phyloP scores from a whole-genome alignment of 1,139 yeast genomes.

The Debaryomyces singareniensis region DNA sequence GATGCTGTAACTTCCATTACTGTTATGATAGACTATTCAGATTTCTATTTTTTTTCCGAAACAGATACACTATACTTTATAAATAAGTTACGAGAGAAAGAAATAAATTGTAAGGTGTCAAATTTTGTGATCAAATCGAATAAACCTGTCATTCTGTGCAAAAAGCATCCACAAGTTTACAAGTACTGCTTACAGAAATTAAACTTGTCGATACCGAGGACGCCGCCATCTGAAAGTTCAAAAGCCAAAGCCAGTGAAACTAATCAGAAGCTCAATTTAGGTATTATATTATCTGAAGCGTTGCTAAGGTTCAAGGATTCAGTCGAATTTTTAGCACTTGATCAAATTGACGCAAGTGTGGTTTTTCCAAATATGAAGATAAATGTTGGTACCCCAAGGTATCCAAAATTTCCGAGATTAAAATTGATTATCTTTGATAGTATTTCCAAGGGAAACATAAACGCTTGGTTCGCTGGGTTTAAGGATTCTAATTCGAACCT shows the following conservation, averaged over 20 bases:
- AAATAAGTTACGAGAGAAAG: not conserved
- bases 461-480: conserved; percentile 12
- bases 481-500: conserved; percentile 8
- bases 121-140: conserved; percentile 4
- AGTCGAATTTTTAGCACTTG: conserved; percentile 10
- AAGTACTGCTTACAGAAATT: not conserved
- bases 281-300: conserved; percentile 5
- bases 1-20: conserved; percentile 2
- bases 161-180: conserved; percentile 1
- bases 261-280: too few species aligned
- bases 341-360: conserved; percentile 12
- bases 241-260: conserved; percentile 2
- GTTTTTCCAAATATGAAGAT: conserved; percentile 7
- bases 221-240: conserved; percentile 1
- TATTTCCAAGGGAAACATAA: conserved; percentile 9
- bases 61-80: conserved; percentile 1
- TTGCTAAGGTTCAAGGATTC: conserved; percentile 6
- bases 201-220: not conserved
- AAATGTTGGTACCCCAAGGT: too few species aligned
- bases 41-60: conserved; percentile 1
- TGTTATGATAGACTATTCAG: conserved; percentile 3
- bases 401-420: conserved; percentile 10
- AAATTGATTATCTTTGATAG: conserved; percentile 15
- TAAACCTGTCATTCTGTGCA: conserved; percentile 5
- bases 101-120: conserved; percentile 1